These are phyloP conservation scores for Pseudogymnoascus sp. DNA, from an alignment of 2,329 filamentous ascomycete genomes.

Conservation along the genomic window DNA sequence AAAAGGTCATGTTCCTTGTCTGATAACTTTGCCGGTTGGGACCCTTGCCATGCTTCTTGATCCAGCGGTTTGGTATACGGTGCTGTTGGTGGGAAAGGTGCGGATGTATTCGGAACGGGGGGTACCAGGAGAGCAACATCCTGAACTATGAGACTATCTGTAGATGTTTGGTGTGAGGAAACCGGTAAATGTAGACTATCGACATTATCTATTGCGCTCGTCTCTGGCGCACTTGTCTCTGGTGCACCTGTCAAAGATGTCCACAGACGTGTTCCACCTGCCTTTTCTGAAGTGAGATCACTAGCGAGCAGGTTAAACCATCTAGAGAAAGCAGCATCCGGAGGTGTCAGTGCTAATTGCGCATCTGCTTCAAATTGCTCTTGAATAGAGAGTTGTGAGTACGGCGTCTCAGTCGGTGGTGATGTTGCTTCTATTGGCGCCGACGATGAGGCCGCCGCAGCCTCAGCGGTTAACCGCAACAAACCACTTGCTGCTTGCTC, in stretches of 20 bases:
- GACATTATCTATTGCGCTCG: background rate
- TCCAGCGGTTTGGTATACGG: slow-evolving; percentile 12
- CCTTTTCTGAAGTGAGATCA: slow-evolving; percentile 8
- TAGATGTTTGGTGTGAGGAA: background rate
- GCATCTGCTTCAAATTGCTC: slow-evolving; percentile 4
- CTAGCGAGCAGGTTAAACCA: slow-evolving; percentile 13
- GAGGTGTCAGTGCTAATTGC: slow-evolving; percentile 7
- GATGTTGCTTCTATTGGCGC: background rate
- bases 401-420: background rate
- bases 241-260: slow-evolving; percentile 11
- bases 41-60: slow-evolving; percentile 17
- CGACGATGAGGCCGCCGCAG: background rate
- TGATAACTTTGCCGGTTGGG: slow-evolving; percentile 15
- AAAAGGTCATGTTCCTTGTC: slow-evolving; percentile 20
- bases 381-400: background rate
- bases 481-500: slow-evolving; percentile 9
- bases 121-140: background rate
- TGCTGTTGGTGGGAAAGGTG: background rate
- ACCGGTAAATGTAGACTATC: background rate
- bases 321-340: slow-evolving; percentile 9
- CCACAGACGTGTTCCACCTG: background rate
- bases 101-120: background rate
- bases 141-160: background rate
- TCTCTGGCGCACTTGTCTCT: slow-evolving; percentile 12
- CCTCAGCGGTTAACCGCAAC: slow-evolving; percentile 1